Evolutionary conservation across 345 rosid genomes (phyloP).

Genomic region (Salix koriyanagi): DNA sequence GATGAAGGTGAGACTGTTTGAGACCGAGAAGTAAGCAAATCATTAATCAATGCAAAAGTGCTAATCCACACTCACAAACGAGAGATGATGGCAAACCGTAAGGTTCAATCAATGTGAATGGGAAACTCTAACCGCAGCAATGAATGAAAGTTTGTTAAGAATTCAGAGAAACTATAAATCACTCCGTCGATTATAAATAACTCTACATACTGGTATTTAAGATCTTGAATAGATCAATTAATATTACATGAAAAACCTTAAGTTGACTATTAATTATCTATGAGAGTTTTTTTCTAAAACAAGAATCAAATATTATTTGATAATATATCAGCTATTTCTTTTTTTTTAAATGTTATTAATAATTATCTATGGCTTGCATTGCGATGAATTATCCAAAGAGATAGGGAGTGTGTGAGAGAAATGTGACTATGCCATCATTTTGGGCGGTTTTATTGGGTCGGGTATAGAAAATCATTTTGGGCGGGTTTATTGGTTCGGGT

Average conservation of each 20-base stretch:
- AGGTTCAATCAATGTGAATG: slow-evolving; percentile 15
- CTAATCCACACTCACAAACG: not conserved
- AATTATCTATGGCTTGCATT: no score
- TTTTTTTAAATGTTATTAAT: no score
- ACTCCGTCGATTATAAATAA: not conserved
- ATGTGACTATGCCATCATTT: not conserved
- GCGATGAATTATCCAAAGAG: no score
- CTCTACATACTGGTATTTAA: no score
- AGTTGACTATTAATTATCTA: no score
- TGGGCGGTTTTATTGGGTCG: not conserved
- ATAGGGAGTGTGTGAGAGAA: not conserved
- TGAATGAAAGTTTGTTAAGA: not conserved
- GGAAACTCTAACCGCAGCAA: not conserved
- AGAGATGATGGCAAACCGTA: slow-evolving; percentile 6
- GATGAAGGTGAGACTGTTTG: not conserved
- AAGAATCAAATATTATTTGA: no score
- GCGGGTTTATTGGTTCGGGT: not conserved
- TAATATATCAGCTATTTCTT: no score
- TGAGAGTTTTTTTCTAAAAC: no score
- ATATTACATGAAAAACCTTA: no score
- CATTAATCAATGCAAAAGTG: not conserved
- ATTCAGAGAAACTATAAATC: not conserved
- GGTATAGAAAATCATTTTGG: not conserved
- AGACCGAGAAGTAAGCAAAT: not conserved
- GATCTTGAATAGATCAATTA: no score